Conservation (phyloP, 768 basidiomycete genomes). For the Lactarius sp. region DNA sequence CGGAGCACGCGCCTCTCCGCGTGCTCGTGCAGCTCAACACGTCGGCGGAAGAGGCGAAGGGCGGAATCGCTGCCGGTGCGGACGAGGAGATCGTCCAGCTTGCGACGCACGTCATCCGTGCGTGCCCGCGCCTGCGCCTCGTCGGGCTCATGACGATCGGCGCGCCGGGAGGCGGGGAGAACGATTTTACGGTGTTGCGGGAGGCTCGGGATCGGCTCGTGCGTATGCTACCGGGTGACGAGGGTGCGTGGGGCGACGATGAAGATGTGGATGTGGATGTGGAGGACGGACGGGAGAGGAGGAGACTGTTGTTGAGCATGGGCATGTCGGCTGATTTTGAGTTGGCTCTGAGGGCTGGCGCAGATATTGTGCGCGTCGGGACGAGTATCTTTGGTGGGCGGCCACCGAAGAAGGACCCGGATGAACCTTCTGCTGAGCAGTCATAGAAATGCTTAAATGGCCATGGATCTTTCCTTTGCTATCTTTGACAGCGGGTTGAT, state of each 20-base stretch:
- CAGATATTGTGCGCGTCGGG: conserved; percentile 86
- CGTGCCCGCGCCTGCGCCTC: conserved; percentile 71
- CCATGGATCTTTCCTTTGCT: background rate
- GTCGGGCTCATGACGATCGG: conserved; percentile 98
- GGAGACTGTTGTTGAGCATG: conserved; percentile 72
- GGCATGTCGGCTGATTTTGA: conserved; percentile 97
- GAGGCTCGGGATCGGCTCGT: conserved; percentile 58
- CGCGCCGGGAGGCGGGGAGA: conserved; percentile 50
- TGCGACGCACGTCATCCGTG: conserved; percentile 60
- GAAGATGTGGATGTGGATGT: conserved; percentile 22
- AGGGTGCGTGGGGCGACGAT: conserved; percentile 23
- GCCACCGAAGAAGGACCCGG: conserved; percentile 14
- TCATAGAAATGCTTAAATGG: background rate
- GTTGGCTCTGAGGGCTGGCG: conserved; percentile 75
- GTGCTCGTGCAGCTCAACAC: conserved; percentile 94
- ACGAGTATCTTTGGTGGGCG: conserved; percentile 47
- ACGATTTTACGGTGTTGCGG: conserved; percentile 71
- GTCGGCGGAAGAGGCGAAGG: conserved; percentile 87
- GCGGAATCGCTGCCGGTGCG: conserved; percentile 51
- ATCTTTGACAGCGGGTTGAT: no score
- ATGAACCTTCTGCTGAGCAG: background rate
- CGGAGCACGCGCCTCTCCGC: conserved; percentile 58
- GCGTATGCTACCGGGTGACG: conserved; percentile 35
- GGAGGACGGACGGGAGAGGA: conserved; percentile 35
- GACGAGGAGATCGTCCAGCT: conserved; percentile 46